Evolutionary conservation across 495 filamentous ascomycete genomes (phyloP), one percentile per base, ranked within the genome.

Genomic region (Penicillium pancosmium): DNA sequence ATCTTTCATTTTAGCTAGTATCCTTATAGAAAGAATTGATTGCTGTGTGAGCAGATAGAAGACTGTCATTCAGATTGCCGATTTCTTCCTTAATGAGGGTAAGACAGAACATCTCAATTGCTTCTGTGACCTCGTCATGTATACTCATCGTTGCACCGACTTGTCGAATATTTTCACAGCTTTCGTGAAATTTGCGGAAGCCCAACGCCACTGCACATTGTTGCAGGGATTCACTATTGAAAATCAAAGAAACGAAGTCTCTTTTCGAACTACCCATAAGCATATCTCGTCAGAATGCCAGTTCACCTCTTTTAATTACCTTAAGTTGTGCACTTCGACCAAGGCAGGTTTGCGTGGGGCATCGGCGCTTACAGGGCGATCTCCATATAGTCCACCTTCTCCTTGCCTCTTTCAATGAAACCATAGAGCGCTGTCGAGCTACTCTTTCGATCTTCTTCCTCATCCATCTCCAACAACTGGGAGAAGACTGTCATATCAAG

Each of bases 401-500:
- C 19, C 16, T 49, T 13, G 3, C 18, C 21, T 23, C 46, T 27
- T 49, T 49, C 46, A 49, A 49, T 49, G 21, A 49, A 49, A 25
- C 46, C 46, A 49, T 49, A 49, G 7, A 49, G 46, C 27, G 46
- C 7, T 1, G 16, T 49, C 8, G 46, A 49, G 19, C 46, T 49
- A 25, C 12, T 49, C 46, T 49, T 49, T 23, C 46, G 46, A 49
- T 49, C 19, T 27, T 49, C 46, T 49, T 49, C 46, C 18, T 49
- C 16, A 49, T 49, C 46, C 46, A 49, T 49, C 46, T 27, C 46
- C 19, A 49, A 25, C 19, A 49, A 15, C 19, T 49, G 46, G 21
- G 46, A 49, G 46, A 49, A 49, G 46, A 31, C 46, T 21, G 46
- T 25, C 46, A 49, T 23, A 49, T 49, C 46, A 49, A 49, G 19